A percentile compares a stretch with the other conserved stretches of the same genome.
These are phyloP conservation scores for Lagenidium sp. DNA, from an alignment of 352 stramenopile genomes.

Conservation along the genomic window DNA sequence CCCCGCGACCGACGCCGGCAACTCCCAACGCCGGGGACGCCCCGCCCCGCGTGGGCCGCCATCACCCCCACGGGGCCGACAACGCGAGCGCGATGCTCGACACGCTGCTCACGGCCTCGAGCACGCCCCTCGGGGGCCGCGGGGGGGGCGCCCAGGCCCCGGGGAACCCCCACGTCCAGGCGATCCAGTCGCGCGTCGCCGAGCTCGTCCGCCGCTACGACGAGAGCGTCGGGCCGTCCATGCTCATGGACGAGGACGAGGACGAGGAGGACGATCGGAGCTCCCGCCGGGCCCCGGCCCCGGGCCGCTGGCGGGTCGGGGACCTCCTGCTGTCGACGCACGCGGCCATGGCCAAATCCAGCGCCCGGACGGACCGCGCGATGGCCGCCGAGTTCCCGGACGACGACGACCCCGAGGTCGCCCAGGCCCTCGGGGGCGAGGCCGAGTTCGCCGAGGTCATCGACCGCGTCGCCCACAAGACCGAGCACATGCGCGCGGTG, in stretches of 20 bases:
- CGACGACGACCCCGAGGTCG: slow-evolving; percentile 45
- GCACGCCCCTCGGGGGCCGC: neutral
- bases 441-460: slow-evolving; percentile 25
- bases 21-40: too few species aligned
- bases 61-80: too few species aligned
- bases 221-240: slow-evolving; percentile 19
- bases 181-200: slow-evolving; percentile 58
- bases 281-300: slow-evolving; percentile 11
- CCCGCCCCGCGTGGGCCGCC: too few species aligned
- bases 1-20: too few species aligned
- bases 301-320: slow-evolving; percentile 41
- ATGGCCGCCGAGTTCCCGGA: slow-evolving; percentile 51
- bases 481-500: slow-evolving; percentile 27
- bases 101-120: neutral
- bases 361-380: slow-evolving; percentile 33
- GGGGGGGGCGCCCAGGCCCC: neutral
- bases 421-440: slow-evolving; percentile 24
- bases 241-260: slow-evolving; percentile 13
- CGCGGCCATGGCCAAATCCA: slow-evolving; percentile 40
- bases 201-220: slow-evolving; percentile 65
- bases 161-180: slow-evolving; percentile 38
- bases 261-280: slow-evolving; percentile 14
- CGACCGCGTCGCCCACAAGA: slow-evolving; percentile 18
- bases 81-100: slow-evolving; percentile 6
- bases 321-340: slow-evolving; percentile 61